Evolutionary conservation across 495 filamentous ascomycete genomes (phyloP), one percentile per base, ranked within the genome.

Genomic region (Pseudevernia furfuracea): DNA sequence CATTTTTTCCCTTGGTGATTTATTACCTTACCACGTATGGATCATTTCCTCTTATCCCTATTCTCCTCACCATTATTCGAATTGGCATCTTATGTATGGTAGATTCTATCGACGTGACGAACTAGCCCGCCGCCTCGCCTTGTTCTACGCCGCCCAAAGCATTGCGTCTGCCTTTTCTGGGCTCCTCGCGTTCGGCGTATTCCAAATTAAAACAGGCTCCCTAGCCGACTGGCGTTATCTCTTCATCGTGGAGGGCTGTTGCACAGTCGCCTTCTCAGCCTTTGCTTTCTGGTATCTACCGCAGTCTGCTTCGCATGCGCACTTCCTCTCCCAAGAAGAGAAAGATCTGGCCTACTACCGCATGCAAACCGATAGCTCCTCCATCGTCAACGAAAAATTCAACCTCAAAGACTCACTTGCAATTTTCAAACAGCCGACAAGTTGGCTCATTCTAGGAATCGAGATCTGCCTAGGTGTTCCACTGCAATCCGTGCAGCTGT

Each of bases 391-490:
- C 60, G 88, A 91, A 68, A 76, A 83, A 59, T 89, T 91, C 69
- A 77, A 81, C 60, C 72, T 92, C 44, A 81, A 74, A n/a, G 86
- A 89, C 19, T 80, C 87, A 3, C 69, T 90, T 28, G 74, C 74
- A 6, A 81, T 90, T 64, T 86, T 91, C 71, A 83, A 79, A 64
- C 76, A 86, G 46, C 84, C 84, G 1, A 82, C 80, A 19, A 81
- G 81, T 6, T 90, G 84, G 72, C 78, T 75, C 19, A 86, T 89
- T 70, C 72, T 92, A 6, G 77, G 77, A 7, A 87, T 91, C 63
- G 85, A 90, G 71, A 81, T 90, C 53, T 90, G 87, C 68, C 81
- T 91, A 15, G 89, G 89, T 48, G 88, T 92, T 0, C 89, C 89
- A 0, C 76, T 92, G 23, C 88, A 90, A 67, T 83, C 79, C 5